Base-by-base conservation (phyloP, 176 grass and related monocot genomes). In the Ensete glaucum region DNA sequence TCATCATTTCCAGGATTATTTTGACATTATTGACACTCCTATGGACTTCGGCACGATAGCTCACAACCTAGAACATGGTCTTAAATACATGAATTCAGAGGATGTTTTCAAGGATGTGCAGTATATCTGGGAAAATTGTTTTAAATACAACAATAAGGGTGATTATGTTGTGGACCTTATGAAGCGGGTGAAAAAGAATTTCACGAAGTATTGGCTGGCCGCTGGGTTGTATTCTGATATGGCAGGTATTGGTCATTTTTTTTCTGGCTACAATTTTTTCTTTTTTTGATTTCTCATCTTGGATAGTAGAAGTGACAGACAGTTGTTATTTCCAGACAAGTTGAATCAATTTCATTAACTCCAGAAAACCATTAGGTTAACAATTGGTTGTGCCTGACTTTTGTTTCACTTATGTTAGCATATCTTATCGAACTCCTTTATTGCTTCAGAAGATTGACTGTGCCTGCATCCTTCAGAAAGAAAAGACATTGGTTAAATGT, bases 31-130 rank as follows among this genome's bases (percentile, higher is more conserved):
- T 21, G 86, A 99, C 68, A 99, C 82, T 81, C 95, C 95, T 78
- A 99, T 94, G 91, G 95, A 99, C 91, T 99, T 99, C 85, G 82
- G 95, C 71, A 99, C 95, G 22, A 89, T 99, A 89, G 89, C 86
- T 62, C 67, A 94, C 77, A 77, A 91, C 69, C 81, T 99, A 78
- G 91, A 94, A 84, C 72, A 16, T 53, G 81, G 88, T 59, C 77
- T 76, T 48, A 99, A 99, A 78, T 94, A 99, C 78, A 83, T 87
- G 90, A 94, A 94, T 71, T 94, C 95, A 5, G 88, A 91, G 71
- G 86, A 93, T 87, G 86, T 99, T 67, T 99, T 84, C 64, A 99
- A 83, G 78, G 95, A 93, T 1, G 86, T 94, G 21, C 86, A 99
- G 53, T 90, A 84, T 76, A 99, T 99, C 83, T 99, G 95, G 95